Percentiles rank a stretch among this genome's conserved stretches.
phyloP scores from a whole-genome alignment of 1,284 basidiomycete species.

The Tausonia pullulans region DNA sequence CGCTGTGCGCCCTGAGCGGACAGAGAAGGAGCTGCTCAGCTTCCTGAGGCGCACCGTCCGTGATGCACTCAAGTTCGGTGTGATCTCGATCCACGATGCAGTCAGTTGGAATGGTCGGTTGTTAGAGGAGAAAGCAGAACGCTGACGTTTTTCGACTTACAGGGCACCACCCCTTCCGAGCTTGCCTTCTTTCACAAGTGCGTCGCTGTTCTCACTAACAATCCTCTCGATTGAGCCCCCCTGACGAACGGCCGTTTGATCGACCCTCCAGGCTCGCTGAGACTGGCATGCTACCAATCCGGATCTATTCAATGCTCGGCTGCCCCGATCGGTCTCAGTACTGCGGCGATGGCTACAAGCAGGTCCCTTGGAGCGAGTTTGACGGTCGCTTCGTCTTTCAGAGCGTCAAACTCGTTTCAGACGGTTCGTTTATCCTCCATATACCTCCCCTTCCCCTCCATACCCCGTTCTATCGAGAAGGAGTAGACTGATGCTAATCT shows the following conservation, averaged over 20 bases:
- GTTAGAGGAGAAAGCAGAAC: too few species aligned
- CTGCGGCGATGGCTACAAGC: neutral
- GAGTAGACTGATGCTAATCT: constrained; percentile 1
- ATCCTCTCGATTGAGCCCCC: too few species aligned
- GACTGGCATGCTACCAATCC: constrained; percentile 16
- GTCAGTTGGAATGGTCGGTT: constrained; percentile 16
- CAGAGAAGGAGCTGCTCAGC: constrained; percentile 45
- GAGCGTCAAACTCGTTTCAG: constrained; percentile 70
- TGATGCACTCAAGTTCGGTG: constrained; percentile 59
- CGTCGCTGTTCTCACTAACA: constrained; percentile 25
- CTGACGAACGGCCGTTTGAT: too few species aligned
- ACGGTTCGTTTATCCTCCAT: constrained; percentile 41
- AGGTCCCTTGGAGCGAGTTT: constrained; percentile 9
- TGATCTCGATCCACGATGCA: constrained; percentile 78
- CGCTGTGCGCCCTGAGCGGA: constrained; percentile 47
- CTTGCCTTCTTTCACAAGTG: constrained; percentile 59
- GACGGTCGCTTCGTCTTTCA: constrained; percentile 56
- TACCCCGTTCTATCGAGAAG: neutral
- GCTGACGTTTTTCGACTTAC: too few species aligned
- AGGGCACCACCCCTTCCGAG: constrained; percentile 39
- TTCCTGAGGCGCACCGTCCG: constrained; percentile 54
- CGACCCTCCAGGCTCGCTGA: constrained; percentile 13
- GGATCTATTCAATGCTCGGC: constrained; percentile 24
- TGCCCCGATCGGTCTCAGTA: constrained; percentile 40
- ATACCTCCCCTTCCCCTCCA: neutral